Base-by-base conservation (phyloP, 179 eudicot genomes). In the Silene noctiflora region DNA sequence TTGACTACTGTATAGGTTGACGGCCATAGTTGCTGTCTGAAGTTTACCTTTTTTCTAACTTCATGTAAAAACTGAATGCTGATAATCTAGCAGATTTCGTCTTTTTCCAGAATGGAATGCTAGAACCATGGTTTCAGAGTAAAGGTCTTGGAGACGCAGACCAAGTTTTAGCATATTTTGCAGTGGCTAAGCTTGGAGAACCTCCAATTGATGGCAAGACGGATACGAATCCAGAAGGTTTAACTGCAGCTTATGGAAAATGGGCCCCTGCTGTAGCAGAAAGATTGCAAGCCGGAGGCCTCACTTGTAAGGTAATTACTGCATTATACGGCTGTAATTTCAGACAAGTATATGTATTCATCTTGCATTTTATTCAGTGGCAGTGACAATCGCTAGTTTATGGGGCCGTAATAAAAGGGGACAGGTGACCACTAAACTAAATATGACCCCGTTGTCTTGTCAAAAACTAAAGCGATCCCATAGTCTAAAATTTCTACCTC, bases 101-200 rank as follows among this genome's bases (percentile, higher is more conserved):
- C 9, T 95, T 95, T 88, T 95, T 95, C 99, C 99, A 95, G 99
- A 95, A 95, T 80, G 99, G 99, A 69, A 95, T 95, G 98, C 86
- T 95, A 86, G 99, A 95, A 80, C 97, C 97, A 1, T 95, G 98
- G 99, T 88, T 95, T 75, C 78, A 91, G 33, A 88, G 86, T 83
- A 95, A 93, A 86, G 97, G 92, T 25, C 88, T 95, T 21, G 89
- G 89, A 63, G 93, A 89, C 21, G 88, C 92, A 1, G 89, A 84
- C 76, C 99, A 95, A 83, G 97, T 95, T 71, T 78, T 95, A 86
- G 99, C 99, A 35, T 95, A 95, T 74, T 95, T 95, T 88, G 97
- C 99, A 5, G 85, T 95, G 39, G 83, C 99, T 17, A 95, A 95
- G 85, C 93, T 95, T 53, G 98, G 99, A 17, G 97, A 91, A 81